Conservation (phyloP, 352 stramenopile species). For the Globisporangium emineosum region DNA sequence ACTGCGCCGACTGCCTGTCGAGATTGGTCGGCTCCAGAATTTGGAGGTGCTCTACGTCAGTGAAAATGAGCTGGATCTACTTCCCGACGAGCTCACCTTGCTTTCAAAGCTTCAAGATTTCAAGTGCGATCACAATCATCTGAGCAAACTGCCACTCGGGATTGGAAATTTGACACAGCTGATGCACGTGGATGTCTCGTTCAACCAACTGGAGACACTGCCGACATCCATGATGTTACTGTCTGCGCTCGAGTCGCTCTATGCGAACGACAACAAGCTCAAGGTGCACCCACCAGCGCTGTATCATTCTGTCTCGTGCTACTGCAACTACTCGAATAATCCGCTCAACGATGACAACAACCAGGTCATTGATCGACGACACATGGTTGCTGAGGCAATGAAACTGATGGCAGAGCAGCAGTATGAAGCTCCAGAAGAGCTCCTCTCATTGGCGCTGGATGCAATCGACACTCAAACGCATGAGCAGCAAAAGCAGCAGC, state of each 20-base stretch:
- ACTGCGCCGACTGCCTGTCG: constrained; percentile 32
- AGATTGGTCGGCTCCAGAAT: constrained; percentile 31
- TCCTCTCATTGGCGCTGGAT: constrained; percentile 30
- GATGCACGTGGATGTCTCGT: constrained; percentile 37
- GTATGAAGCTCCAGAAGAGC: constrained; percentile 25
- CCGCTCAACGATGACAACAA: constrained; percentile 31
- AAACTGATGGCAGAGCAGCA: constrained; percentile 27
- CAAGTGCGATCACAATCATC: constrained; percentile 34
- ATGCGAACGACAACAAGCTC: constrained; percentile 51
- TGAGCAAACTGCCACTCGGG: constrained; percentile 31
- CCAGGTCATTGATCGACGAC: not conserved
- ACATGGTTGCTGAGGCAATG: constrained; percentile 20
- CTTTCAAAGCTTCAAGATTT: constrained; percentile 35
- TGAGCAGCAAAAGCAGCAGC: constrained; percentile 21
- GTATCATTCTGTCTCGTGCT: constrained; percentile 22
- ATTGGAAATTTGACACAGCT: constrained; percentile 36
- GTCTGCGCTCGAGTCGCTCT: constrained; percentile 30
- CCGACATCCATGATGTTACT: constrained; percentile 52
- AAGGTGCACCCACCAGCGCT: constrained; percentile 25
- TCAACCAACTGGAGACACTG: constrained; percentile 42
- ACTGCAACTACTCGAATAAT: constrained; percentile 65
- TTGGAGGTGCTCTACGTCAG: constrained; percentile 42
- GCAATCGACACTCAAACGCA: constrained; percentile 18
- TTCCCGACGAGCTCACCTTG: constrained; percentile 39
- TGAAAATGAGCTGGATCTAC: constrained; percentile 34